A percentile compares a stretch with the other conserved stretches of the same genome.
Evolutionary conservation across 805 yeast species (phyloP).

Genomic region (Candida krabiensis): DNA sequence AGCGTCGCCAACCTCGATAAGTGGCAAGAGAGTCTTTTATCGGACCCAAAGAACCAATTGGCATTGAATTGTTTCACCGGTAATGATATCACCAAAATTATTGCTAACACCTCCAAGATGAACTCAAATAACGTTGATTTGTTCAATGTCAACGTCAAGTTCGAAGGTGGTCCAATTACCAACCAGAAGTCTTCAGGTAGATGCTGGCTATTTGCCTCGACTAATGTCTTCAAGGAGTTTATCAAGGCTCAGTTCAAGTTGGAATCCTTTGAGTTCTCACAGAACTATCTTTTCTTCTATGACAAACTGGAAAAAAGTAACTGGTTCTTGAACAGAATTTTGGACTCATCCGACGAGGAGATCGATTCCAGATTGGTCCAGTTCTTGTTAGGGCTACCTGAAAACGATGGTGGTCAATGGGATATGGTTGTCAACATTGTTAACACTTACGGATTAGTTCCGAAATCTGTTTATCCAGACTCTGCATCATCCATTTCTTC

Average conservation of each 20-base stretch:
- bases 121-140: slow-evolving; percentile 34
- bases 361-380: slow-evolving; percentile 74
- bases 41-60: slow-evolving; percentile 50
- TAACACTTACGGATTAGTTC: slow-evolving; percentile 78
- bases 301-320: slow-evolving; percentile 87
- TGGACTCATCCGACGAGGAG: slow-evolving; percentile 64
- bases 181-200: slow-evolving; percentile 79
- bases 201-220: slow-evolving; percentile 89
- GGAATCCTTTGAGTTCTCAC: slow-evolving; percentile 74
- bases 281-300: slow-evolving; percentile 76
- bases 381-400: slow-evolving; percentile 62
- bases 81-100: slow-evolving; percentile 42
- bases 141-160: slow-evolving; percentile 45
- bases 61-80: slow-evolving; percentile 56
- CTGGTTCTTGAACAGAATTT: slow-evolving; percentile 72
- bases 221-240: slow-evolving; percentile 69
- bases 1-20: slow-evolving; percentile 31
- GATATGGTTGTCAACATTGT: slow-evolving; percentile 80
- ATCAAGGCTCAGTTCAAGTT: slow-evolving; percentile 64
- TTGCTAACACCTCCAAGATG: slow-evolving; percentile 36
- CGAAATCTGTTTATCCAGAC: slow-evolving; percentile 73
- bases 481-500: slow-evolving; percentile 57
- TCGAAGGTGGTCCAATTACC: slow-evolving; percentile 65
- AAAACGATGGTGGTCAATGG: slow-evolving; percentile 88
- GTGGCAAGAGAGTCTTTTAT: slow-evolving; percentile 47